phyloP scores from a whole-genome alignment of 352 stramenopile genomes.

The Pythium folliculosum region DNA sequence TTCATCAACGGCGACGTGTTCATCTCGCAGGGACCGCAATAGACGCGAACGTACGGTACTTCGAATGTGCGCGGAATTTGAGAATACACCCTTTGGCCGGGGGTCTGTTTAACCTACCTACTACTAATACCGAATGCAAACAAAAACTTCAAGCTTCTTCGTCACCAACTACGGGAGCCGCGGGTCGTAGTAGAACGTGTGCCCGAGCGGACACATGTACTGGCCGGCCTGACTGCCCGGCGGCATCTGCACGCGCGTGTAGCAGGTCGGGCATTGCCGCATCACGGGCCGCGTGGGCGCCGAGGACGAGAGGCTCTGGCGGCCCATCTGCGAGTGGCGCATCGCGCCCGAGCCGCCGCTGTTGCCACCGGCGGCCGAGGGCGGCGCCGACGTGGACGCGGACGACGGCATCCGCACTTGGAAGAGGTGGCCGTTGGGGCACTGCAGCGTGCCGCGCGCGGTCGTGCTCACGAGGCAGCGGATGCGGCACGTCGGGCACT shows the following conservation, averaged over 20 bases:
- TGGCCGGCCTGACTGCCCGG: constrained; percentile 80
- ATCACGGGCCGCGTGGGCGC: constrained; percentile 56
- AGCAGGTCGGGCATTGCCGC: constrained; percentile 86
- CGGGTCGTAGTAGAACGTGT: constrained; percentile 87
- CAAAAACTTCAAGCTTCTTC: not conserved
- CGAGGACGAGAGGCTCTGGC: constrained; percentile 28
- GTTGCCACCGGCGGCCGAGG: constrained; percentile 8
- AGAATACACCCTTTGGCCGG: not conserved
- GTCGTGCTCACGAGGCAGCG: constrained; percentile 46
- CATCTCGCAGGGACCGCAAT: constrained; percentile 57
- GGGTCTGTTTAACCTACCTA: not conserved
- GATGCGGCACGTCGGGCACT: constrained; percentile 46
- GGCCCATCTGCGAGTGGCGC: constrained; percentile 29
- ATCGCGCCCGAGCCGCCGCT: constrained; percentile 25
- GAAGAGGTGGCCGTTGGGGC: constrained; percentile 48
- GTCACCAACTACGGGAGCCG: constrained; percentile 35
- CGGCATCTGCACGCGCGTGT: constrained; percentile 87
- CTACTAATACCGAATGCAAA: not conserved
- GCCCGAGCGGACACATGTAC: constrained; percentile 88
- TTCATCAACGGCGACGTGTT: constrained; percentile 78
- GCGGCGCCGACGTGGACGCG: constrained; percentile 8
- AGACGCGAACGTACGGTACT: not conserved
- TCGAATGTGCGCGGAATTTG: too few relatives aligned
- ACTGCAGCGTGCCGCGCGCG: constrained; percentile 44
- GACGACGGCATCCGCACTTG: constrained; percentile 41